Evolutionary conservation across 306 rosid genomes (phyloP).

Genomic region (Cucumis melo): DNA sequence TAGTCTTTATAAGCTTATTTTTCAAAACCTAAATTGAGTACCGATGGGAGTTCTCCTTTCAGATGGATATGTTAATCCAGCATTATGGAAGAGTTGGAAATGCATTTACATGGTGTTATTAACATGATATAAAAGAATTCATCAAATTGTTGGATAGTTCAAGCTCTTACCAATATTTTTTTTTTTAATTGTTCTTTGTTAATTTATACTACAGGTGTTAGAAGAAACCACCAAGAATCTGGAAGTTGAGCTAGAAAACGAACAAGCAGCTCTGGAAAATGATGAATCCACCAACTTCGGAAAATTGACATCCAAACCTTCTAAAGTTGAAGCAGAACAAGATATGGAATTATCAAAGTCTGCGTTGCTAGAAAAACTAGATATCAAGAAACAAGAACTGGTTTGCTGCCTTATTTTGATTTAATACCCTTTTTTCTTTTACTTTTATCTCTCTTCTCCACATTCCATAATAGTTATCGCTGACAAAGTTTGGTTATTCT

Average conservation of each 20-base stretch:
- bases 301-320: slow-evolving; percentile 22
- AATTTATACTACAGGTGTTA: slow-evolving; percentile 40
- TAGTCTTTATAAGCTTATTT: too few species aligned
- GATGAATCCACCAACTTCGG: slow-evolving; percentile 20
- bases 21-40: too few species aligned
- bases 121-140: neutral
- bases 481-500: neutral
- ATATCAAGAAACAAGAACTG: slow-evolving; percentile 65
- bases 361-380: slow-evolving; percentile 43
- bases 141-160: neutral
- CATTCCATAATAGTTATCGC: neutral
- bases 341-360: slow-evolving; percentile 32
- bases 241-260: slow-evolving; percentile 32
- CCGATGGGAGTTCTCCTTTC: neutral
- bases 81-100: neutral
- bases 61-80: neutral
- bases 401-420: slow-evolving; percentile 21
- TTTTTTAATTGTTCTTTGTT: neutral
- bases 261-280: slow-evolving; percentile 16
- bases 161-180: neutral
- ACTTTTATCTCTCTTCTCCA: neutral
- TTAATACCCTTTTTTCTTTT: neutral
- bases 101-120: neutral
- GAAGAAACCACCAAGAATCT: slow-evolving; percentile 48
- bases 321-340: slow-evolving; percentile 13